A percentile compares a stretch with the other conserved stretches of the same genome.
phyloP scores from a whole-genome alignment of 2,329 filamentous ascomycete genomes.

The Penicillium sp. region DNA sequence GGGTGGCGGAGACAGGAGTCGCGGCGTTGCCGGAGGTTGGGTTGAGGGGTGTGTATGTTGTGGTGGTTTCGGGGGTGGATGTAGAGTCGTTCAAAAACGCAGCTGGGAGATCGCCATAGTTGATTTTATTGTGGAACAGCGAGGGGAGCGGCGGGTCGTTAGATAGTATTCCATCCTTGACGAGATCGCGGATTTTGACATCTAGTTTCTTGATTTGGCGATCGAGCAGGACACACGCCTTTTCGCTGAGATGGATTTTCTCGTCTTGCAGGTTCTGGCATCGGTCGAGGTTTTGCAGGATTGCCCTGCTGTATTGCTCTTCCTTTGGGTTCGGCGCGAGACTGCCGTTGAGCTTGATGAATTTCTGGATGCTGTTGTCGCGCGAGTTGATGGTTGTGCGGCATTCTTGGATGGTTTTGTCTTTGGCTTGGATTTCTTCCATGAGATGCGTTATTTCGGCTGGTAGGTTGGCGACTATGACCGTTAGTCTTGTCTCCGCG shows the following conservation, averaged over 20 bases:
- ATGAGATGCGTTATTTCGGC: constrained; percentile 63
- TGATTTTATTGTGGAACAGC: constrained; percentile 49
- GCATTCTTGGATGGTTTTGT: constrained; percentile 57
- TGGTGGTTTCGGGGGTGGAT: constrained; percentile 32
- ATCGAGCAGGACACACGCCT: constrained; percentile 57
- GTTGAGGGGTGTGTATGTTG: constrained; percentile 48
- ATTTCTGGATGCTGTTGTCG: constrained; percentile 61
- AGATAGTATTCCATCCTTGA: constrained; percentile 56
- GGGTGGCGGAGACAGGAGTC: constrained; percentile 50
- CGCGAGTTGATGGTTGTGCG: constrained; percentile 54
- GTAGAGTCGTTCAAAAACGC: constrained; percentile 47
- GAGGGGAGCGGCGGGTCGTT: constrained; percentile 58
- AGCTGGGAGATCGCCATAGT: constrained; percentile 43
- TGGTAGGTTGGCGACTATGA: constrained; percentile 52
- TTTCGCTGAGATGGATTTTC: constrained; percentile 59
- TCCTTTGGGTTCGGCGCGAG: constrained; percentile 61
- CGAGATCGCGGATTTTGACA: constrained; percentile 57
- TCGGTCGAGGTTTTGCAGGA: constrained; percentile 56
- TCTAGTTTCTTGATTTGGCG: constrained; percentile 62
- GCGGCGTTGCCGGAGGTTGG: constrained; percentile 54
- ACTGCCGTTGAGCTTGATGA: constrained; percentile 60
- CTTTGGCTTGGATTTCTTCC: constrained; percentile 64
- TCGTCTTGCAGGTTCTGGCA: constrained; percentile 58
- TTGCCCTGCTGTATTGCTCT: constrained; percentile 55
- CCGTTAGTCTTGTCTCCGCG: constrained; percentile 7